phyloP scores from a whole-genome alignment of 129 eudicot genomes.

The Flaveria ramosissima region DNA sequence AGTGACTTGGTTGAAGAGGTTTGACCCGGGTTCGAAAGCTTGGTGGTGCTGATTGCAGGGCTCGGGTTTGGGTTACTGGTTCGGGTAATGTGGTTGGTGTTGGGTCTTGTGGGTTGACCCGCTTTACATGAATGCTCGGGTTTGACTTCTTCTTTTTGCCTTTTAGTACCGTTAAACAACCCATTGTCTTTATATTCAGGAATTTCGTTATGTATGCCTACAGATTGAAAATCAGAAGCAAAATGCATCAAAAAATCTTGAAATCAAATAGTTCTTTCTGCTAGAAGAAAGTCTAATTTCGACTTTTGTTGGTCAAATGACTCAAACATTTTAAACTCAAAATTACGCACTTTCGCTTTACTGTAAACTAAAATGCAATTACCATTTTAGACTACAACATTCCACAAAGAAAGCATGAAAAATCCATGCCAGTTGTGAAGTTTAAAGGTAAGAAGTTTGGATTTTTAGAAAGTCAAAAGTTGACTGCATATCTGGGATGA shows the following conservation, averaged over 20 bases:
- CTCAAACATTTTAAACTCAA: neutral
- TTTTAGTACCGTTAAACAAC: slow-evolving; percentile 78
- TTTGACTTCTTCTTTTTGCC: slow-evolving; percentile 74
- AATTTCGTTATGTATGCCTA: slow-evolving; percentile 22
- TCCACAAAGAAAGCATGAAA: neutral
- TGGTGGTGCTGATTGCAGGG: slow-evolving; percentile 87
- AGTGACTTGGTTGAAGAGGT: slow-evolving; percentile 49
- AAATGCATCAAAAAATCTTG: slow-evolving; percentile 9
- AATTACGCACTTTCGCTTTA: neutral
- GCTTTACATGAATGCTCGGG: slow-evolving; percentile 50
- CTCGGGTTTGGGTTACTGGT: slow-evolving; percentile 53
- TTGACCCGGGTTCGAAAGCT: slow-evolving; percentile 71
- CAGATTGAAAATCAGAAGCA: slow-evolving; percentile 12
- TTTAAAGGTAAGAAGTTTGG: neutral
- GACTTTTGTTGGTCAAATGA: slow-evolving; percentile 4
- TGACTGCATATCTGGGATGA: slow-evolving; percentile 9
- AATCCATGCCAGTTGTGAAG: neutral
- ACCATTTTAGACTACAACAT: neutral
- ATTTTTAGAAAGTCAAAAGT: slow-evolving; percentile 16
- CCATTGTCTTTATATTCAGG: slow-evolving; percentile 49
- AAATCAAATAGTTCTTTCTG: neutral
- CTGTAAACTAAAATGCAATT: neutral
- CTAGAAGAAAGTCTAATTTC: neutral
- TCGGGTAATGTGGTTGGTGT: slow-evolving; percentile 78
- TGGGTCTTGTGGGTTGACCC: slow-evolving; percentile 65